Evolutionary conservation across 352 stramenopile species (phyloP), one percentile per base, ranked within the genome.

Genomic region (Phytopythium ostracodes): DNA sequence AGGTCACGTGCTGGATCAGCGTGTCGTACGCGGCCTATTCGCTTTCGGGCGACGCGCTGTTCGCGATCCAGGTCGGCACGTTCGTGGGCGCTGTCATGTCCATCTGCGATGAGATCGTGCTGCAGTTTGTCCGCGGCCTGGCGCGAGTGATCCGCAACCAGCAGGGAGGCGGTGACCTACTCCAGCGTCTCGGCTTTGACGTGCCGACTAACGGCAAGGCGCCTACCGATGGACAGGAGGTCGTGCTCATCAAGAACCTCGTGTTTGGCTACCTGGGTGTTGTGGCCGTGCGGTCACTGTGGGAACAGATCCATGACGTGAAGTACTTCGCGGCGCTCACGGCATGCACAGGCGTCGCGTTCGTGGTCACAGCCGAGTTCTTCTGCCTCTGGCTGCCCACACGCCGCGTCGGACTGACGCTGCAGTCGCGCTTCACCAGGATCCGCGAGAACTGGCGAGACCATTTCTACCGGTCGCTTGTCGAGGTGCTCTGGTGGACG

Each of bases 1-100:
- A 94, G 60, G 59, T 92, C 11, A 68, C 78, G 15, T 85, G 82
- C 66, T 94, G 82, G 82, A 66, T 46, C 25, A 91, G 81, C 67
- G 81, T 92, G 53, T 90, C 79, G 61, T 77, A 71, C 62, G 82
- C 75, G 7, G 72, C 81, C 31, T 87, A 82, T 55, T 88, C 74
- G 59, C 64, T 92, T 15, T 77, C 87, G 36, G 67, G 67, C 29
- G 81, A 94, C 64, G 65, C 68, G 43, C 63, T 91, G 8, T 68
- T 85, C 18, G 82, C 85, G 25, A 61, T 89, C 14, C 67, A 94
- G 62, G 74, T 92, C 42, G 82, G 81, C 40, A 89, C 79, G 22
- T 88, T 91, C 35, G 79, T 90, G 29, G 85, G 85, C 43, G 79
- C 83, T 24, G 64, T 91, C 62, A 94, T 92, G 83, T 92, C 85